Evolutionary conservation across 1,139 yeast species (phyloP), one percentile per base, ranked within the genome.

Genomic region (Candida smagusa): DNA sequence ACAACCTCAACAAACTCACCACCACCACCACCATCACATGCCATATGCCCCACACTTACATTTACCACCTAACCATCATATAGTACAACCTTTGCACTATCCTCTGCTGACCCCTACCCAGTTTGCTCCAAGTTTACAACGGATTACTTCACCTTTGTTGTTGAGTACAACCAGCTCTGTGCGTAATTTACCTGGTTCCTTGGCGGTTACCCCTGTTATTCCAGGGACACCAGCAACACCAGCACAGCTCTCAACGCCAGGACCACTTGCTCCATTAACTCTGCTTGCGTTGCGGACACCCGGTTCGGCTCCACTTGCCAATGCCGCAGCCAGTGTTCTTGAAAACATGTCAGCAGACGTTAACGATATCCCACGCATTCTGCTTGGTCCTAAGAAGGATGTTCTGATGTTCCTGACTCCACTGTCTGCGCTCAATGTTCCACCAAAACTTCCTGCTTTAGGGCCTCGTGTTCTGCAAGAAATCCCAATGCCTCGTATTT

Each of bases 21-120:
- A 39, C 37, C 44, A 46, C 37, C 52, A 44, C 28, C 68, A 64
- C 37, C 55, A 55, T 39, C 54, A 49, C 35, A 50, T 67, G 47
- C 60, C 68, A 22, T 45, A 42, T 33, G 37, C 44, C 25, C 42
- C 42, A 5, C 47, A 36, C 12, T 31, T 42, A 12, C 45, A 42
- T 11, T 35, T 43, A 25, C 33, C 45, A 2, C 29, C 28, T 27
- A 28, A 31, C 6, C 44, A 43, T 23, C 46, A 41, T 31, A 72
- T 76, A 34, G 73, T 70, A 2, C 74, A 68, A 48, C 84, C 85
- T 9, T 61, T 81, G 33, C 83, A 80, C 54, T 81, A 80, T 53
- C 87, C 87, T 6, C 69, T 79, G 4, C 78, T 84, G 2, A 79
- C 85, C 1, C 87, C 87, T 16, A 75, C 85, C 1, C 85, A 79